Conservation (phyloP, 768 basidiomycete genomes). For the Rhodosporidiobolus odoratus region DNA sequence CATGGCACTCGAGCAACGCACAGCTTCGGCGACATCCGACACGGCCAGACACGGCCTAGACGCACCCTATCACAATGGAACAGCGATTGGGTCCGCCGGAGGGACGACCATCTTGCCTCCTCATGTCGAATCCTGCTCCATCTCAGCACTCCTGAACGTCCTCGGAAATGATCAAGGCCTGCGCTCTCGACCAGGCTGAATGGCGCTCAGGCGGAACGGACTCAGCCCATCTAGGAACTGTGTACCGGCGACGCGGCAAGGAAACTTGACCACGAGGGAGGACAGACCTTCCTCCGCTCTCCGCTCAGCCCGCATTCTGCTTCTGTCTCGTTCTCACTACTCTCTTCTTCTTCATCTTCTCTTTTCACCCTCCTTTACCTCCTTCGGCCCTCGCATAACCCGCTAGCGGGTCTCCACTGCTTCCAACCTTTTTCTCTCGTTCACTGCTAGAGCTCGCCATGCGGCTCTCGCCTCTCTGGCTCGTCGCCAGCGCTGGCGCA, state of each 20-base stretch:
- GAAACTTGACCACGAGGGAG: too few species aligned
- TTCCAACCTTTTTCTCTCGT: neutral
- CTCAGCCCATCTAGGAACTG: neutral
- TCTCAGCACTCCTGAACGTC: too few species aligned
- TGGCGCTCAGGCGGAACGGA: neutral
- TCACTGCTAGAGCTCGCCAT: neutral
- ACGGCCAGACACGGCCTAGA: too few species aligned
- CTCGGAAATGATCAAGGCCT: neutral
- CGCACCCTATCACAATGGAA: too few species aligned
- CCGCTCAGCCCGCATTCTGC: neutral
- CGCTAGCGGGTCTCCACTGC: conserved; percentile 1
- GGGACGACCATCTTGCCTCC: too few species aligned
- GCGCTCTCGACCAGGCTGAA: neutral
- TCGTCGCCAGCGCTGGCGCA: neutral
- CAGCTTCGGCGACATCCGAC: too few species aligned
- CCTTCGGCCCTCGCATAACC: too few species aligned
- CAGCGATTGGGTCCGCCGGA: too few species aligned
- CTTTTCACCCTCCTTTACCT: neutral
- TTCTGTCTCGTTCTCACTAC: neutral
- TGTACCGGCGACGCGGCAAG: neutral
- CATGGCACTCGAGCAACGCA: too few species aligned
- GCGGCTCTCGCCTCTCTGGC: conserved; percentile 2
- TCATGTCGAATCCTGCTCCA: too few species aligned
- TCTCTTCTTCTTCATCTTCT: neutral
- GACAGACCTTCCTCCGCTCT: neutral